Percentiles rank a stretch among this genome's conserved stretches.
Evolutionary conservation across 768 basidiomycete species (phyloP).

Genomic region (Fomitopsis serialis): DNA sequence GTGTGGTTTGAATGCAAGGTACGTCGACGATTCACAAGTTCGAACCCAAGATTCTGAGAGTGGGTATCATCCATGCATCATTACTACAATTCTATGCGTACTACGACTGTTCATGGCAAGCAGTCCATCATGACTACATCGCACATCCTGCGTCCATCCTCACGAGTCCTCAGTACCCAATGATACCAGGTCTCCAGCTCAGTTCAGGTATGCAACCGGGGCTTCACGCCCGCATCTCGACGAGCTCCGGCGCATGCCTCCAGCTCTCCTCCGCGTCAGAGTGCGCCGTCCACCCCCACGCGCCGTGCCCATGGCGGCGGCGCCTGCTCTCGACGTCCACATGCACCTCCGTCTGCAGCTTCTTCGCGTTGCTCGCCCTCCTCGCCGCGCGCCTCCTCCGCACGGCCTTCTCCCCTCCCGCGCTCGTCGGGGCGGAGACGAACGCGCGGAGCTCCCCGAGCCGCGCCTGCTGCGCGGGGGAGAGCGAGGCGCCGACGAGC

Average conservation of each 20-base stretch:
- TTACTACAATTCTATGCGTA: too few relatives aligned
- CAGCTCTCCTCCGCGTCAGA: not conserved
- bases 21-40: too few relatives aligned
- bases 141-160: too few relatives aligned
- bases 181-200: too few relatives aligned
- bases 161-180: too few relatives aligned
- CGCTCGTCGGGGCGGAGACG: conserved; percentile 3
- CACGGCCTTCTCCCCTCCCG: not conserved
- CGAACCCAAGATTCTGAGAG: too few relatives aligned
- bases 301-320: conserved; percentile 12
- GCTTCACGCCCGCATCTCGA: not conserved
- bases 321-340: conserved; percentile 13
- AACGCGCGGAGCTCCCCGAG: conserved; percentile 11
- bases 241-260: not conserved
- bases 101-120: too few relatives aligned
- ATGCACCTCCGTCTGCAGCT: conserved; percentile 3
- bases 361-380: conserved; percentile 7
- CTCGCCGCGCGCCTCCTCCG: conserved; percentile 15
- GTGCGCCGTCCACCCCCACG: conserved; percentile 7
- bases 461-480: conserved; percentile 11
- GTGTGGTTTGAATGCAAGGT: too few relatives aligned
- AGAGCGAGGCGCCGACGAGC: conserved; percentile 11
- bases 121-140: too few relatives aligned
- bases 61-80: too few relatives aligned
- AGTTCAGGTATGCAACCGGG: not conserved